phyloP scores from a whole-genome alignment of 2,329 filamentous ascomycete species.

The Neonectria ditissima region DNA sequence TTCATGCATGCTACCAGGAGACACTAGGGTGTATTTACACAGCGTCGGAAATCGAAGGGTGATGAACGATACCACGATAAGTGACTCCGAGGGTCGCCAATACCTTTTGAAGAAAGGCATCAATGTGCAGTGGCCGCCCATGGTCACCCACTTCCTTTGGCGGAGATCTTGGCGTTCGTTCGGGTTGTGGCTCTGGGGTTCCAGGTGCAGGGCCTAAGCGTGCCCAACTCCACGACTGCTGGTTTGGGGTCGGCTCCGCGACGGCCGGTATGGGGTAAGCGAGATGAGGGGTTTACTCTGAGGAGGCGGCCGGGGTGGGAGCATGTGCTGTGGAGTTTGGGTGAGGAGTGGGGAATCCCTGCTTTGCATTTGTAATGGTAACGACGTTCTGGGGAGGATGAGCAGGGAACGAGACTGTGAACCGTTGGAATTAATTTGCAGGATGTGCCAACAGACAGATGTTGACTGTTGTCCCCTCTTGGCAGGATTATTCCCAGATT shows the following conservation, averaged over 20 bases:
- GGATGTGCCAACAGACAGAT: too few relatives aligned
- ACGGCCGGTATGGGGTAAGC: constrained; percentile 12
- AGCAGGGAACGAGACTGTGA: too few relatives aligned
- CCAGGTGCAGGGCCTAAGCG: constrained; percentile 26
- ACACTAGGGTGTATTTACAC: constrained; percentile 53
- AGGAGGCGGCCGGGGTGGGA: constrained; percentile 25
- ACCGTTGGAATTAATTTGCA: too few relatives aligned
- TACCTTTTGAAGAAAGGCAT: constrained; percentile 44
- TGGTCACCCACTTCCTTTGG: constrained; percentile 38
- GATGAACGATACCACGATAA: constrained; percentile 51
- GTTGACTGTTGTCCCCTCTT: too few relatives aligned
- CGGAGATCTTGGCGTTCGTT: constrained; percentile 37
- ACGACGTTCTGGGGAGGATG: too few relatives aligned
- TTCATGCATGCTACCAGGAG: constrained; percentile 59
- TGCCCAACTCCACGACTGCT: constrained; percentile 25
- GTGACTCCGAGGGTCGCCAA: constrained; percentile 37
- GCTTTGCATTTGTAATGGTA: too few relatives aligned
- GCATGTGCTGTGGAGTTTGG: constrained; percentile 10
- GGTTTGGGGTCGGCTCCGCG: constrained; percentile 20
- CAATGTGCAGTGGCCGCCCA: constrained; percentile 41
- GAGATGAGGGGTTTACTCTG: constrained; percentile 4
- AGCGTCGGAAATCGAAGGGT: constrained; percentile 54
- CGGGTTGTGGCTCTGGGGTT: constrained; percentile 24
- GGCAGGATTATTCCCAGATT: too few relatives aligned
- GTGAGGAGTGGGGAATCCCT: too few relatives aligned